Evolutionary conservation across 495 filamentous ascomycete genomes (phyloP).

Genomic region (Articulospora tetracladia): DNA sequence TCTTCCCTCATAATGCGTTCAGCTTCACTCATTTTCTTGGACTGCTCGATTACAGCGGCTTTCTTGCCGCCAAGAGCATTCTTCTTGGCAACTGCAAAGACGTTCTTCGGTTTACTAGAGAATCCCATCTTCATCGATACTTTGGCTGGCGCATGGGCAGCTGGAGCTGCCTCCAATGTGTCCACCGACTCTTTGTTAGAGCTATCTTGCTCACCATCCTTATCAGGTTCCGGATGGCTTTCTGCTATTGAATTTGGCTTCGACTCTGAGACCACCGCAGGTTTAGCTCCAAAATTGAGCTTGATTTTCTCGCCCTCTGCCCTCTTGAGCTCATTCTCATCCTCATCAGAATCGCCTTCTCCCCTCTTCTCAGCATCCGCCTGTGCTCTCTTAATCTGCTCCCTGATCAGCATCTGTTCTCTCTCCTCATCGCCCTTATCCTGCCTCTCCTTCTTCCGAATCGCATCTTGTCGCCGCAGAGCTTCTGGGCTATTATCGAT

Average conservation of each 20-base stretch:
- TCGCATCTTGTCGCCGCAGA: slow-evolving; percentile 70
- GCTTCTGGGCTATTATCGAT: slow-evolving; percentile 87
- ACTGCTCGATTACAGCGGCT: slow-evolving; percentile 44
- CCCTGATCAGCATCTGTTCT: slow-evolving; percentile 72
- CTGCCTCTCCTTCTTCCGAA: slow-evolving; percentile 76
- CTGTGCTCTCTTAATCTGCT: slow-evolving; percentile 75
- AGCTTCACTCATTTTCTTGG: slow-evolving; percentile 82
- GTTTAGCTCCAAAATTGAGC: slow-evolving; percentile 60
- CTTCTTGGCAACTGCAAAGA: slow-evolving; percentile 69
- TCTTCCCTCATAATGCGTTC: slow-evolving; percentile 90
- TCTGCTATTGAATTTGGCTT: neutral
- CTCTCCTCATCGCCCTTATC: slow-evolving; percentile 88
- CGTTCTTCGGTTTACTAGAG: slow-evolving; percentile 67
- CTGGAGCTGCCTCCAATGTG: neutral
- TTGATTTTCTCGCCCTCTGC: slow-evolving; percentile 82
- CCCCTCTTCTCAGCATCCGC: slow-evolving; percentile 41
- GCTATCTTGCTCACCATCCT: neutral
- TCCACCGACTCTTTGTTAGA: neutral
- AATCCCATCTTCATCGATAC: slow-evolving; percentile 55
- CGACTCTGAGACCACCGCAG: slow-evolving; percentile 12
- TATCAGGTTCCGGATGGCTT: neutral
- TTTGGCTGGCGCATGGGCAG: slow-evolving; percentile 24
- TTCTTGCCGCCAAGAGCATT: slow-evolving; percentile 65
- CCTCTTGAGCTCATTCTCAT: slow-evolving; percentile 53
- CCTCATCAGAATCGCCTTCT: slow-evolving; percentile 39